A percentile compares a stretch with the other conserved stretches of the same genome.
Conservation (phyloP, 495 filamentous ascomycete species). For the Podospora conica region DNA sequence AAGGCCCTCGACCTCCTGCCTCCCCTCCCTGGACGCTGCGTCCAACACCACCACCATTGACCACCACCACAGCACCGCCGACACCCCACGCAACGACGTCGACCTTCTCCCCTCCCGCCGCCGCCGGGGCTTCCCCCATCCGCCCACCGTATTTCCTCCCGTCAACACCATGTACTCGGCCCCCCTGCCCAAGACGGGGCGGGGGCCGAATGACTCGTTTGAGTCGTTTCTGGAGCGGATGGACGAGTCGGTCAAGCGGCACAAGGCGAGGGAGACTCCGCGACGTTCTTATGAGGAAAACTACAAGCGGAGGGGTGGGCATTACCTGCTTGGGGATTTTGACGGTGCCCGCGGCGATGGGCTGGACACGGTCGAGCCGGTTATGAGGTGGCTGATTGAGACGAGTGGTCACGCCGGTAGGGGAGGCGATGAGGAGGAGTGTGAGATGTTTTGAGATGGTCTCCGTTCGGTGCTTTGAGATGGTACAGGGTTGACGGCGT, state of each 20-base stretch:
- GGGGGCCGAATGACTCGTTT: not conserved
- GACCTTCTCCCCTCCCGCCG: not conserved
- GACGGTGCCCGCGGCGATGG: not conserved
- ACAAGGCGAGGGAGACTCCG: not conserved
- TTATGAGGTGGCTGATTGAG: conserved; percentile 18
- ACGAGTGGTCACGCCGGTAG: not conserved
- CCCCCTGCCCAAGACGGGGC: not conserved
- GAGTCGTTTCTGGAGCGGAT: not conserved
- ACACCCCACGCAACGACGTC: not conserved
- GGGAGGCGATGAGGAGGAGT: not conserved
- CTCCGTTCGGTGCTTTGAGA: not conserved
- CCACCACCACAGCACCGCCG: not conserved
- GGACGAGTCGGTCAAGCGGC: not conserved
- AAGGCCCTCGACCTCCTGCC: too few relatives aligned
- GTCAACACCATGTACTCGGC: not conserved
- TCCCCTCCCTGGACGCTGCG: not conserved
- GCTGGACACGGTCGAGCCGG: conserved; percentile 15
- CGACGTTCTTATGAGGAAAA: not conserved
- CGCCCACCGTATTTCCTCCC: not conserved
- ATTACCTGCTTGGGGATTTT: not conserved
- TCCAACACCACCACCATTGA: not conserved
- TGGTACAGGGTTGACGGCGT: too few relatives aligned
- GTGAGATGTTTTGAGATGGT: not conserved
- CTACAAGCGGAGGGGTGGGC: not conserved
- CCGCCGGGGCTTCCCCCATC: not conserved